Percentiles rank a stretch among this genome's conserved stretches.
Conservation (phyloP, 768 basidiomycete genomes). For the Tylopilus felleus region DNA sequence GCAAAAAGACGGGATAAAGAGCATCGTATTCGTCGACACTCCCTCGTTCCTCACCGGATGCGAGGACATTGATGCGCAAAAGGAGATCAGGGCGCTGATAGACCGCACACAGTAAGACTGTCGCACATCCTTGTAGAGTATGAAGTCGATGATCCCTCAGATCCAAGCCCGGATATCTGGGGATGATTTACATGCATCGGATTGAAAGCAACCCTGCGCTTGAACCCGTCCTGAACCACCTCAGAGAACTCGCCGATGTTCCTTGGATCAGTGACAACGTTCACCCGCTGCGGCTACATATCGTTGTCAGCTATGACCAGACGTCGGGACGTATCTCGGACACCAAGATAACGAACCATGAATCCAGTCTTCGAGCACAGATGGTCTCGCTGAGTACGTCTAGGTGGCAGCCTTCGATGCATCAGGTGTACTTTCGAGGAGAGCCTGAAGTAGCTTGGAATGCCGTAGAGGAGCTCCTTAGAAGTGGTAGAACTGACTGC, state of each 20-base stretch:
- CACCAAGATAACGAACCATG: neutral
- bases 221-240: conserved; percentile 3
- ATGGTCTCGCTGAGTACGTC: neutral
- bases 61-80: conserved; percentile 1
- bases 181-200: conserved; percentile 20
- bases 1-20: neutral
- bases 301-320: conserved; percentile 14
- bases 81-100: conserved; percentile 6
- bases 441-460: conserved; percentile 12
- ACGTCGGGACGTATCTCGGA: neutral
- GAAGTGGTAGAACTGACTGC: neutral
- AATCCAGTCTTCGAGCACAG: neutral
- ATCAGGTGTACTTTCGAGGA: conserved; percentile 7
- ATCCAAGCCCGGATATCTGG: neutral
- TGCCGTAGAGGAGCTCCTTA: conserved; percentile 10
- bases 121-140: neutral
- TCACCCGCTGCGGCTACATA: neutral
- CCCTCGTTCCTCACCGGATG: conserved; percentile 20
- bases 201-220: conserved; percentile 13
- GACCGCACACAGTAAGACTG: neutral
- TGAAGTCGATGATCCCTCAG: neutral
- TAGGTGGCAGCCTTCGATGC: conserved; percentile 1
- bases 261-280: neutral
- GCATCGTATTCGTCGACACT: conserved; percentile 20
- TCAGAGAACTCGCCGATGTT: neutral